Evolutionary conservation across 805 yeast species (phyloP).

Genomic region (Metschnikowia bowlesiae): DNA sequence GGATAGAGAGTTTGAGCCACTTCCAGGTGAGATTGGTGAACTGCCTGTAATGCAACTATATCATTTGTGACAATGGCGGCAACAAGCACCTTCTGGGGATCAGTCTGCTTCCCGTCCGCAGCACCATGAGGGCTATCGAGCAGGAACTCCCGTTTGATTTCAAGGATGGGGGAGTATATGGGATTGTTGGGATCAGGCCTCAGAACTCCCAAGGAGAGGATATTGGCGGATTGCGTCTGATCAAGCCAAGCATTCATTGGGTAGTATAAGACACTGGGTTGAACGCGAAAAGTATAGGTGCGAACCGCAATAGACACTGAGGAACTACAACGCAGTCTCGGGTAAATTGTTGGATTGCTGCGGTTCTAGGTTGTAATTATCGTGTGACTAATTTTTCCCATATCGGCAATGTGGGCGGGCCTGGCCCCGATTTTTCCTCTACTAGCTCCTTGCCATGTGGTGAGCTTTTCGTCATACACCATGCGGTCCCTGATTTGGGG

Average conservation of each 20-base stretch:
- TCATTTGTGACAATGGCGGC: slow-evolving; percentile 37
- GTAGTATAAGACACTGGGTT: not conserved
- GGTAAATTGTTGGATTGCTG: not conserved
- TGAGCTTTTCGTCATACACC: not conserved
- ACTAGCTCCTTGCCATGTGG: not conserved
- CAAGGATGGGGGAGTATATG: slow-evolving; percentile 7
- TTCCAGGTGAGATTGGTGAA: slow-evolving; percentile 20
- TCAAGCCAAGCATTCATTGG: slow-evolving; percentile 8
- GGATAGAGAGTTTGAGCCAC: slow-evolving; percentile 20
- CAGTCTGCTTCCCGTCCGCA: not conserved
- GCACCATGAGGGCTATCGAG: not conserved
- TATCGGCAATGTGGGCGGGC: not conserved
- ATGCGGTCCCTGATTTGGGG: not conserved
- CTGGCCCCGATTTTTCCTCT: too few species aligned
- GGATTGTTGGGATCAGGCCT: slow-evolving; percentile 9
- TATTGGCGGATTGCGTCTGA: not conserved
- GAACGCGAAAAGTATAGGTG: not conserved
- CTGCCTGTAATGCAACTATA: slow-evolving; percentile 28
- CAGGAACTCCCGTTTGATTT: slow-evolving; percentile 6
- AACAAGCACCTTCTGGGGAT: slow-evolving; percentile 21
- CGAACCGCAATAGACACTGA: not conserved
- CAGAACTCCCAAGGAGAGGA: slow-evolving; percentile 1
- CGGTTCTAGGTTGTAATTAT: not conserved
- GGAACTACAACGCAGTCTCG: not conserved
- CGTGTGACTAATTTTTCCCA: not conserved